Conservation (phyloP, 2,329 filamentous ascomycete species). For the Fusarium euwallaceae region DNA sequence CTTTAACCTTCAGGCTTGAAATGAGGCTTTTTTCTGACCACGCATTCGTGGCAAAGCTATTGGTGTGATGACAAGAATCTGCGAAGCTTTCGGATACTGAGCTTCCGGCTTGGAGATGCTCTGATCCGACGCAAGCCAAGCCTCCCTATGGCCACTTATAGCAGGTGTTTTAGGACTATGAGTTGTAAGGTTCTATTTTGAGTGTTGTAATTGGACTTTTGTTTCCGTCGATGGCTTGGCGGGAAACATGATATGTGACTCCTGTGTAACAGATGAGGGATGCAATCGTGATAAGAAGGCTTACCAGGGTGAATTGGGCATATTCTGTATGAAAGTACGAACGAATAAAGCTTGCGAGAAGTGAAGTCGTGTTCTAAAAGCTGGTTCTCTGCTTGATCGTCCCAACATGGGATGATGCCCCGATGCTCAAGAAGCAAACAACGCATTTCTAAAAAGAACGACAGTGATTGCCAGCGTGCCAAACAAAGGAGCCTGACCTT, state of each 20-base stretch:
- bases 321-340: background rate
- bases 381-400: background rate
- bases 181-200: background rate
- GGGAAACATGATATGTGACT: no score
- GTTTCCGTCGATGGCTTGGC: no score
- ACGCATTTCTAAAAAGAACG: background rate
- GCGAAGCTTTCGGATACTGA: background rate
- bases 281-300: background rate
- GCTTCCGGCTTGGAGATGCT: background rate
- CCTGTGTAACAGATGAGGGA: background rate
- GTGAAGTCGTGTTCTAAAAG: background rate
- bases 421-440: background rate
- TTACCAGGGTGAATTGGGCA: background rate
- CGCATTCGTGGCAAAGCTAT: background rate
- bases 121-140: background rate
- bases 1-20: background rate
- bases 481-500: background rate
- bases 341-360: background rate
- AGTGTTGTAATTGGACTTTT: background rate
- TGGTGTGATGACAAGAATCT: background rate
- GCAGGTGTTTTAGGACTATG: background rate
- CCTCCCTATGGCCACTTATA: background rate
- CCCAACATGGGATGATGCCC: background rate
- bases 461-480: background rate
- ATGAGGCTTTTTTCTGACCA: background rate